A percentile compares a stretch with the other conserved stretches of the same genome.
Evolutionary conservation across 2,329 filamentous ascomycete genomes (phyloP).

Genomic region (Alternaria gaisen): DNA sequence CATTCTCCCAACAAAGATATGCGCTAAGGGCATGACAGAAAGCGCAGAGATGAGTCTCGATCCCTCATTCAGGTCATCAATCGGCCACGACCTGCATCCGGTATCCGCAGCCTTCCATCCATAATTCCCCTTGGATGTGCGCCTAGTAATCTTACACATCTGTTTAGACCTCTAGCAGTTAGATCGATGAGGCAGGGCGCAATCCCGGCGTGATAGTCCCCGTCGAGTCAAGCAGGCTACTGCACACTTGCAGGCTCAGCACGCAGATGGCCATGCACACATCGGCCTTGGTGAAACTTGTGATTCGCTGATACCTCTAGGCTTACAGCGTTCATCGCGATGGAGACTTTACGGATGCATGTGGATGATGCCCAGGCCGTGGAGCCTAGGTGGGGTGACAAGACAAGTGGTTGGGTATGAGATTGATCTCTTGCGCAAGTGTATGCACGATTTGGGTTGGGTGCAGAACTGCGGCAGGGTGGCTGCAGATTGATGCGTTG

Average conservation of each 20-base stretch:
- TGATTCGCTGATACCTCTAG: constrained; percentile 28
- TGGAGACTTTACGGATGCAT: constrained; percentile 23
- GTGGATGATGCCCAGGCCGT: constrained; percentile 19
- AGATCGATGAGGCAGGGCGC: constrained; percentile 15
- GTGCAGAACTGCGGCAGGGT: constrained; percentile 23
- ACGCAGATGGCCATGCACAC: constrained; percentile 28
- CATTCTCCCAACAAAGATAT: constrained; percentile 22
- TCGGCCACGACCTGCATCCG: constrained; percentile 27
- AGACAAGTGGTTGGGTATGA: constrained; percentile 26
- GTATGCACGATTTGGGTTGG: constrained; percentile 21
- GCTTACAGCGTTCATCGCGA: constrained; percentile 21
- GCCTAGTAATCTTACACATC: constrained; percentile 19
- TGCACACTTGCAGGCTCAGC: constrained; percentile 33
- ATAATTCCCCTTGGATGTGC: constrained; percentile 9
- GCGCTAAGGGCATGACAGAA: constrained; percentile 8
- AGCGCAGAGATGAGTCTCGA: constrained; percentile 31
- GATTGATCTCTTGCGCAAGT: constrained; percentile 23
- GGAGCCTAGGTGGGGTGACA: constrained; percentile 17
- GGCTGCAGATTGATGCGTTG: constrained; percentile 26
- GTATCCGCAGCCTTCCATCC: constrained; percentile 24
- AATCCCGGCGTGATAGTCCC: constrained; percentile 22
- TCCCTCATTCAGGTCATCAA: constrained; percentile 37
- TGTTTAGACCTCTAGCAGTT: constrained; percentile 10
- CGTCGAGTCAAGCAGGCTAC: constrained; percentile 29
- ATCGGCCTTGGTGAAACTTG: constrained; percentile 27